Percentiles rank a stretch among this genome's conserved stretches.
These are phyloP conservation scores for Moelleriella libera DNA, from an alignment of 2,329 filamentous ascomycete species.

Conservation along the genomic window DNA sequence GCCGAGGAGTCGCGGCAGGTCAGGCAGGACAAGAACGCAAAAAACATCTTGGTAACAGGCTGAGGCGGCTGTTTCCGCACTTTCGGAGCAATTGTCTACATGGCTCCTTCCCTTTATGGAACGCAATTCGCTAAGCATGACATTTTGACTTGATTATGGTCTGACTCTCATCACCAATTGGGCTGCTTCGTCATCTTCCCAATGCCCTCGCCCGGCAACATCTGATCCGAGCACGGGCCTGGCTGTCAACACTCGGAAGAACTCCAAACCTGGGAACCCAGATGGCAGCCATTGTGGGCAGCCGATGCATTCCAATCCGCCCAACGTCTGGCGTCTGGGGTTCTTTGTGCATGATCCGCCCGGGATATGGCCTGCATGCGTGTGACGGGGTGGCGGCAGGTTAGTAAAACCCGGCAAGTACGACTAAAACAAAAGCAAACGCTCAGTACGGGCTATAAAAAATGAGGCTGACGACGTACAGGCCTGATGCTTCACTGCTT, in stretches of 20 bases:
- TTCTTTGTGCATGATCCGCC: not conserved
- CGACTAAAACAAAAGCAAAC: not conserved
- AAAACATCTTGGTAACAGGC: not conserved
- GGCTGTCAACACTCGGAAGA: too few species aligned
- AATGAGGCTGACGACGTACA: too few species aligned
- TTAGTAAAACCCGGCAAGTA: not conserved
- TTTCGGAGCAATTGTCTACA: not conserved
- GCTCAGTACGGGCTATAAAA: too few species aligned
- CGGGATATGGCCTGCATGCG: not conserved
- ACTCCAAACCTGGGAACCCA: too few species aligned
- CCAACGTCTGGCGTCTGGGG: not conserved
- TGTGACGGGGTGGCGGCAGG: not conserved
- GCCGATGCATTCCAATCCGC: too few species aligned
- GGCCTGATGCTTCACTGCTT: too few species aligned
- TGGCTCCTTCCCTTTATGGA: not conserved
- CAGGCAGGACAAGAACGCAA: not conserved
- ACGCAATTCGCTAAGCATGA: too few species aligned
- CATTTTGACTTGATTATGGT: not conserved
- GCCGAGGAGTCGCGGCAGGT: not conserved
- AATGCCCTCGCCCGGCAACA: too few species aligned
- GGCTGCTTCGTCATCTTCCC: too few species aligned
- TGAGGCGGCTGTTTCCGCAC: not conserved
- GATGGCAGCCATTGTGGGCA: too few species aligned
- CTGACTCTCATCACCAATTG: not conserved
- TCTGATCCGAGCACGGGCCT: too few species aligned